phyloP scores from a whole-genome alignment of 1,139 yeast genomes.

The Pichia terricola region DNA sequence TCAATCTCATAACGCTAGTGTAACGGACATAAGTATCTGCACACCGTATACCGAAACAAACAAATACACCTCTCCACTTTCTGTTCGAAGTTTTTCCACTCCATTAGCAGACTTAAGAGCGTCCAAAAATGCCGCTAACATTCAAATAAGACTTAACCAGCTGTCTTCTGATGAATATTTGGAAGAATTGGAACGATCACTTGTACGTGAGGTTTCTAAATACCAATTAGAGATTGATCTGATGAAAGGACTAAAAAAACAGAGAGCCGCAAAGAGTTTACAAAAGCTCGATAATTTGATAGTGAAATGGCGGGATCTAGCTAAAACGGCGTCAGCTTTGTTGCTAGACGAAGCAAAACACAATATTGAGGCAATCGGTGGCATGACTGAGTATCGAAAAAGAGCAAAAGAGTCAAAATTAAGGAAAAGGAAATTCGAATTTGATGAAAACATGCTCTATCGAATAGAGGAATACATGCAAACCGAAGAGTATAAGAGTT shows the following conservation, averaged over 20 bases:
- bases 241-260: conserved; percentile 28
- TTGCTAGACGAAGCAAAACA: conserved; percentile 31
- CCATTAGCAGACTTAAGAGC: conserved; percentile 14
- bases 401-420: conserved; percentile 27
- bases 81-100: conserved; percentile 17
- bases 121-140: conserved; percentile 10
- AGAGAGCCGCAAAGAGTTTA: conserved; percentile 20
- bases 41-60: conserved; percentile 3
- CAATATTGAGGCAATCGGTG: conserved; percentile 36
- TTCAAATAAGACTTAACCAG: conserved; percentile 13
- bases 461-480: conserved; percentile 26
- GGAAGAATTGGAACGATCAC: conserved; percentile 9
- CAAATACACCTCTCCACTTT: conserved; percentile 10
- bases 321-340: conserved; percentile 35
- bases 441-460: conserved; percentile 26
- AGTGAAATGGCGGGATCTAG: conserved; percentile 35
- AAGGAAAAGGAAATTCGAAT: conserved; percentile 26
- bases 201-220: conserved; percentile 23
- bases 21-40: background rate
- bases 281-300: conserved; percentile 24
- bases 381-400: conserved; percentile 31
- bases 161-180: conserved; percentile 8
- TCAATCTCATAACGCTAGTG: background rate
- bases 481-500: conserved; percentile 21
- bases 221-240: conserved; percentile 23